Base-by-base conservation (phyloP, 441 rosid genomes). In the Biscutella laevigata region DNA sequence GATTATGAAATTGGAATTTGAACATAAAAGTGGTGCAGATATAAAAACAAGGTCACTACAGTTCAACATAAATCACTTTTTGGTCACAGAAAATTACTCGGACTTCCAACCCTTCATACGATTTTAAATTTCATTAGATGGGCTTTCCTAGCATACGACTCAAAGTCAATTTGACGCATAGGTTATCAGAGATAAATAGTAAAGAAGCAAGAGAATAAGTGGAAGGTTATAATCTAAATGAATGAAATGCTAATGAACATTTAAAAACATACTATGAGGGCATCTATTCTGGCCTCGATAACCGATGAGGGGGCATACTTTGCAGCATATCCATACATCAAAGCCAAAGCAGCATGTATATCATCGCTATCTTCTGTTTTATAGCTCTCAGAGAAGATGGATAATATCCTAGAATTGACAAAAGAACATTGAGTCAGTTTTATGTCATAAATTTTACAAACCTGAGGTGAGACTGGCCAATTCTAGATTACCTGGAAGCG, bases 291-390 rank as follows among this genome's bases (percentile, higher is more conserved):
- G 68, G 97, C 99, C 79, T 94, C 97, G 72, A 94, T 94, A 68
- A 94, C 96, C 24, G 92, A 71, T 57, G 99, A 73, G 30, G 95
- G 95, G 39, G 99, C 99, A 77, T 94, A 94, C 81, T 83, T 87
- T 56, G 99, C 99, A 57, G 99, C 97, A 83, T 88, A 94, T 72
- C 99, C 99, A 68, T 94, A 94, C 99, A 94, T 94, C 74, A 94
- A 76, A 62, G 99, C 99, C 73, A 94, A 75, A 61, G 97, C 99
- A 74, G 99, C 99, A 71, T 94, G 95, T 76, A 88, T 85, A 74
- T 94, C 96, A 75, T 94, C 97, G 51, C 95, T 88, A 66, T 94
- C 95, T 69, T 86, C 97, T 15, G 80, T 73, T 72, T 69, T 83
- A 65, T 77, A 79, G 67, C 77, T 78, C 57, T 83, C 89, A n/a